Percentiles rank a stretch among this genome's conserved stretches.
These are phyloP conservation scores for Podochytrium sp. DNA, from an alignment of 192 early-diverging fungal species.

Conservation along the genomic window DNA sequence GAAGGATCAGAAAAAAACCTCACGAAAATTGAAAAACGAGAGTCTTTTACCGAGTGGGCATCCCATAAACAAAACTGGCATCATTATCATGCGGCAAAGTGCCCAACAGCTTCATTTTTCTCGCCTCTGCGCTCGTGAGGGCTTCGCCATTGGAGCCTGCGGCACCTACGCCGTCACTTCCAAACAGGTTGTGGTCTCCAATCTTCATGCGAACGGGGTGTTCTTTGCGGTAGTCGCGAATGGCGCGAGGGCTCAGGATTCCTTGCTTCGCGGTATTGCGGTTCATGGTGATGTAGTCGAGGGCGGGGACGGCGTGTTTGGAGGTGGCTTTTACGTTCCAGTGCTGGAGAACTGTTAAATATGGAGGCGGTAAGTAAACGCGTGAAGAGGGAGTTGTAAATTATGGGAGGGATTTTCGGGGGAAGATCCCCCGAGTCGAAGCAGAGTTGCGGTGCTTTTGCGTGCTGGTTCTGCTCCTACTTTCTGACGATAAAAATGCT, in stretches of 20 bases:
- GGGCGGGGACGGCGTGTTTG: slow-evolving; percentile 45
- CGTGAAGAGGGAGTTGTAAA: neutral
- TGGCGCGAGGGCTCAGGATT: slow-evolving; percentile 47
- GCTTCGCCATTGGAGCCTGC: slow-evolving; percentile 25
- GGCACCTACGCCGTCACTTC: slow-evolving; percentile 17
- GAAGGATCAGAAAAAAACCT: neutral
- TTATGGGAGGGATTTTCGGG: no score
- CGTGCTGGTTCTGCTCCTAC: neutral
- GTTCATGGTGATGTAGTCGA: slow-evolving; percentile 68
- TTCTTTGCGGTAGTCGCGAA: slow-evolving; percentile 47
- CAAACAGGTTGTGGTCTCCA: slow-evolving; percentile 40
- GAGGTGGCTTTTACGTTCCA: slow-evolving; percentile 52
- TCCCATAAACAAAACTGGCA: slow-evolving; percentile 57
- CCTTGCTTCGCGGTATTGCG: slow-evolving; percentile 50
- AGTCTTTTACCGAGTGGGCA: slow-evolving; percentile 55
- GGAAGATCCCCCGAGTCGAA: no score
- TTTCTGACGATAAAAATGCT: no score
- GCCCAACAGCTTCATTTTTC: slow-evolving; percentile 32
- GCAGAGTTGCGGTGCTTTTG: neutral
- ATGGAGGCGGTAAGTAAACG: neutral
- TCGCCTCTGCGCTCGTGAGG: slow-evolving; percentile 16
- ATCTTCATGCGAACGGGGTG: slow-evolving; percentile 57
- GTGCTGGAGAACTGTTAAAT: slow-evolving; percentile 53
- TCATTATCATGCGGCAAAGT: slow-evolving; percentile 58
- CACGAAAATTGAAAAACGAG: neutral